These are phyloP conservation scores for Graphiopsis chlorocephala DNA, from an alignment of 2,329 filamentous ascomycete species.

Conservation along the genomic window DNA sequence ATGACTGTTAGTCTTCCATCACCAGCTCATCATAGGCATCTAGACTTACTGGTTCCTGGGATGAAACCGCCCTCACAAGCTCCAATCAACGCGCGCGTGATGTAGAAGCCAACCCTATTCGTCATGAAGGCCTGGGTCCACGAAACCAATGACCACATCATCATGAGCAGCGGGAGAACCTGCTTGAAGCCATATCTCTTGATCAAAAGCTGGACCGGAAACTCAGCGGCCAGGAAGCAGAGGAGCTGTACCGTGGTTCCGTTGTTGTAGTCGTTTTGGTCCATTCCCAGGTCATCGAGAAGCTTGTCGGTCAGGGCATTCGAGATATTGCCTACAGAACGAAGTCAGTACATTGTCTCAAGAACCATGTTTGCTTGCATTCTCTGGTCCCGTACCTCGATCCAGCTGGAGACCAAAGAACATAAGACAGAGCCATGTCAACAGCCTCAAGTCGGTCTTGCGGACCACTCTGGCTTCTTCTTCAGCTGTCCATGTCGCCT, in stretches of 20 bases:
- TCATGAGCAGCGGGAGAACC: conserved; percentile 42
- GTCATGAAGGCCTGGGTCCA: conserved; percentile 23
- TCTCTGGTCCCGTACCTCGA: conserved; percentile 33
- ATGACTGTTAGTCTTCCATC: conserved; percentile 36
- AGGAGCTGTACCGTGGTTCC: conserved; percentile 63
- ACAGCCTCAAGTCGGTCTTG: conserved; percentile 51
- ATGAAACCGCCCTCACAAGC: conserved; percentile 48
- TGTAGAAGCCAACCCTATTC: conserved; percentile 38
- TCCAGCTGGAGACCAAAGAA: conserved; percentile 55
- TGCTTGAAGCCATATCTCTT: conserved; percentile 47
- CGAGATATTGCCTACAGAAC: conserved; percentile 39
- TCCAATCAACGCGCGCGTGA: conserved; percentile 41
- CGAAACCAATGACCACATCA: conserved; percentile 47
- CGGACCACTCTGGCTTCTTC: conserved; percentile 47
- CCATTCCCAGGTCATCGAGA: conserved; percentile 46
- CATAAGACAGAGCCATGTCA: conserved; percentile 53
- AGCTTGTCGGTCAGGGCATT: conserved; percentile 32
- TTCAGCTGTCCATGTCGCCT: conserved; percentile 54
- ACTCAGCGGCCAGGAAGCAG: conserved; percentile 64
- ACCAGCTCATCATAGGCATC: conserved; percentile 31
- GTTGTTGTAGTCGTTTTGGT: conserved; percentile 50
- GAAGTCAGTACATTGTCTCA: background rate
- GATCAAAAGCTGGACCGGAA: conserved; percentile 40
- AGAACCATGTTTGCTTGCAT: background rate
- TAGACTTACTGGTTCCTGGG: conserved; percentile 53